Evolutionary conservation across 1,139 yeast species (phyloP).

Genomic region (Magnusiomyces clavatus): DNA sequence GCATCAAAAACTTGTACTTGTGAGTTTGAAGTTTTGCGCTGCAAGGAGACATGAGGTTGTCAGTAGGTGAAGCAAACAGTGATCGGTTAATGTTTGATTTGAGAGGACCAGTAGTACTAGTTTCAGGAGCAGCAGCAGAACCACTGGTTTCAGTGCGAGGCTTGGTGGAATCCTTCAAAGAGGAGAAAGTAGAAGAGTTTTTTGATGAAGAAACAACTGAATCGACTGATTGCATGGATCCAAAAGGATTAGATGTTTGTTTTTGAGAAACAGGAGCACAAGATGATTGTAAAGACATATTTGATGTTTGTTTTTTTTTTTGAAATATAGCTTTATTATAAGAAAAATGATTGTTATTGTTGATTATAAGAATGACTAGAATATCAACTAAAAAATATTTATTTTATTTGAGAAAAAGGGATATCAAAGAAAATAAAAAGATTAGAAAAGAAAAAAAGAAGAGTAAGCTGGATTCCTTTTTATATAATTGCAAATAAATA

Average conservation of each 20-base stretch:
- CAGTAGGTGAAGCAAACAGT: conserved; percentile 48
- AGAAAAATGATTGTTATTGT: neutral
- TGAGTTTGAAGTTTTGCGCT: conserved; percentile 47
- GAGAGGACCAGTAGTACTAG: neutral
- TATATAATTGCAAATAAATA: neutral
- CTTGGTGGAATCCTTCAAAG: conserved; percentile 6
- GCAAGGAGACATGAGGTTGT: conserved; percentile 49
- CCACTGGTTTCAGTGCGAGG: neutral
- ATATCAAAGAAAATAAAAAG: neutral
- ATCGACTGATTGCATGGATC: no score
- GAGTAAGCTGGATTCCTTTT: neutral
- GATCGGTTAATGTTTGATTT: no score
- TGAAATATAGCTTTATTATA: no score
- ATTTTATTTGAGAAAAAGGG: neutral
- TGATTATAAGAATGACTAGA: neutral
- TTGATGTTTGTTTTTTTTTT: neutral
- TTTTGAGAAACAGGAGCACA: no score
- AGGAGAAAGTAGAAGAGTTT: neutral
- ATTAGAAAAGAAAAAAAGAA: neutral
- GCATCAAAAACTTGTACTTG: conserved; percentile 35
- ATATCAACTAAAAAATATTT: neutral
- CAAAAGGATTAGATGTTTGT: no score
- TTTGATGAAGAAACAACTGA: no score
- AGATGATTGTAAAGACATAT: no score
- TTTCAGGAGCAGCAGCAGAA: neutral